Evolutionary conservation across 352 stramenopile genomes (phyloP), one percentile per base, ranked within the genome.

Genomic region (Globisporangium iwayamae): DNA sequence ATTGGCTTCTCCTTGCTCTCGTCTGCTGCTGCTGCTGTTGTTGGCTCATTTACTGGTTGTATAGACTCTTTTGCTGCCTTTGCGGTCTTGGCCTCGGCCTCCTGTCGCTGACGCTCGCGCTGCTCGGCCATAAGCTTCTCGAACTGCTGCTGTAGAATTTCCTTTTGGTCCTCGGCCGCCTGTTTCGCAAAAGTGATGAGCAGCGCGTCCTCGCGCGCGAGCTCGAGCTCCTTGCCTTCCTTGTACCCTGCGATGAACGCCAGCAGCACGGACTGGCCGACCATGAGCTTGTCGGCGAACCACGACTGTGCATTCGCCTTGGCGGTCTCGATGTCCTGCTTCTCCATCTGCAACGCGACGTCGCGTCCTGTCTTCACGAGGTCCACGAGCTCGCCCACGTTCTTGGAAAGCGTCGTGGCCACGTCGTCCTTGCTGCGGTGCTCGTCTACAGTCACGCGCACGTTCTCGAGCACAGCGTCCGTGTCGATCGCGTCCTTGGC

Each of bases 201-300:
- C 59, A 94, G 60, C 43, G 87, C 78, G 46, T 93, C 82, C 43
- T 94, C 69, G 13, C 87, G 81, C 50, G 79, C 65, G 47, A 96
- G 54, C 68, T 96, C 87, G 53, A 91, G 71, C 53, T 80, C 63
- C 57, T 96, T 96, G 51, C 87, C 87, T 43, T 86, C 79, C 6
- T 78, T 73, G 73, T 96, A 96, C 11, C 87, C 87, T 1, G 87
- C 74, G 63, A 96, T 92, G 53, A 94, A 96, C 38, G 83, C 81
- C 74, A 90, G 73, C 32, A 96, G 70, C 68, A 93, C 86, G 8
- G 76, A 78, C 65, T 93, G 85, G 18, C 82, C 87, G 28, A 96
- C 85, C 60, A 90, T 70, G 61, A 96, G 73, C 56, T 96, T 96
- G 73, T 96, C 87, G 2, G 82, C 81, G 20, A 92, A 74, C 87